These are phyloP conservation scores for Keqinozyma sinolaborantium DNA, from an alignment of 1,139 yeast genomes.

Conservation along the genomic window DNA sequence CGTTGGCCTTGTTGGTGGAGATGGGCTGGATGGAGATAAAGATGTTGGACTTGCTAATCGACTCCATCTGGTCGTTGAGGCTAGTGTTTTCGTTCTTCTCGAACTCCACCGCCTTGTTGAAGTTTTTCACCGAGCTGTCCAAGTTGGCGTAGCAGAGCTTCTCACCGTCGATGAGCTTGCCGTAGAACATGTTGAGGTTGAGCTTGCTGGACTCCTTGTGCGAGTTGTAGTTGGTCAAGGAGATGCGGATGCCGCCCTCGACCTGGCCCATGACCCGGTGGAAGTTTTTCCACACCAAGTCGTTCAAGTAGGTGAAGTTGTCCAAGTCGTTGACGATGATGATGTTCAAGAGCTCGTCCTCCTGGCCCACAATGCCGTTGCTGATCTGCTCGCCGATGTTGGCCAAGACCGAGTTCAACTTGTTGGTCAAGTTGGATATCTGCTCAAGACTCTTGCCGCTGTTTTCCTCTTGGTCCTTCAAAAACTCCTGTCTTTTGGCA, in stretches of 20 bases:
- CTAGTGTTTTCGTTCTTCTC: slow-evolving; percentile 20
- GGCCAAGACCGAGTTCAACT: slow-evolving; percentile 32
- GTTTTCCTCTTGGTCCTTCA: slow-evolving; percentile 27
- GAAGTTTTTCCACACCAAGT: slow-evolving; percentile 64
- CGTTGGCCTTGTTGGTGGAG: slow-evolving; percentile 19
- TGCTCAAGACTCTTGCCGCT: slow-evolving; percentile 17
- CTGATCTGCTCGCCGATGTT: slow-evolving; percentile 41
- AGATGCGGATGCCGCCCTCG: slow-evolving; percentile 76
- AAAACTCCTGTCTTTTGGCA: slow-evolving; percentile 37
- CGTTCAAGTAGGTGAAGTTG: slow-evolving; percentile 65
- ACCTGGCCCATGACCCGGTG: slow-evolving; percentile 86
- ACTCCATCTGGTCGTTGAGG: slow-evolving; percentile 16
- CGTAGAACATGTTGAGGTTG: slow-evolving; percentile 68
- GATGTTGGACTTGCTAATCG: slow-evolving; percentile 55
- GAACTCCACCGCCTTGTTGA: slow-evolving; percentile 21
- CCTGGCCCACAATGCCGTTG: slow-evolving; percentile 70
- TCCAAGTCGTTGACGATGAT: slow-evolving; percentile 73
- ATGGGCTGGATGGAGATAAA: slow-evolving; percentile 78
- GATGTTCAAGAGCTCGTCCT: slow-evolving; percentile 45
- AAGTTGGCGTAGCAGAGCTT: slow-evolving; percentile 84
- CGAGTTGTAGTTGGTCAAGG: slow-evolving; percentile 46
- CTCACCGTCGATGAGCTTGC: slow-evolving; percentile 82
- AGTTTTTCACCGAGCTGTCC: slow-evolving; percentile 63
- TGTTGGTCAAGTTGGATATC: slow-evolving; percentile 21
- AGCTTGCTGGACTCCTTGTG: slow-evolving; percentile 27